Conservation (phyloP, 768 basidiomycete genomes). For the Multifurca ochricompacta region DNA sequence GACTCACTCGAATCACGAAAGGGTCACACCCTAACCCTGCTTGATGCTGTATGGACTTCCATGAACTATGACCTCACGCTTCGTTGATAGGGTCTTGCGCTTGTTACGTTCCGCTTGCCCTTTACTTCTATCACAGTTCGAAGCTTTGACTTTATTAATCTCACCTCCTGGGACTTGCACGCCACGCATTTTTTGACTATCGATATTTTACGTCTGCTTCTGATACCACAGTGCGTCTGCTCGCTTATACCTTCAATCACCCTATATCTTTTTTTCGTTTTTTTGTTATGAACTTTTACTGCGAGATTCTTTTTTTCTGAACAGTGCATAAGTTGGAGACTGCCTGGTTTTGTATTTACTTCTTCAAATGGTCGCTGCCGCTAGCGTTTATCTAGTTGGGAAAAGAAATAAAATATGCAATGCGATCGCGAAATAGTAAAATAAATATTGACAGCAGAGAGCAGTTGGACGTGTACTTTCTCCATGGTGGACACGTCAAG, state of each 20-base stretch:
- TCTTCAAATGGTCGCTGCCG: neutral
- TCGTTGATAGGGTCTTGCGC: conserved; percentile 1
- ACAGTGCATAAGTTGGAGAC: conserved; percentile 3
- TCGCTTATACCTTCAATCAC: conserved; percentile 10
- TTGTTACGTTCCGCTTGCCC: neutral
- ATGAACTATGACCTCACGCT: conserved; percentile 9
- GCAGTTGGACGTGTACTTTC: too few relatives aligned
- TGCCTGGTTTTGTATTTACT: neutral
- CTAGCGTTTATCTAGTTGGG: neutral
- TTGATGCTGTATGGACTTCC: conserved; percentile 12
- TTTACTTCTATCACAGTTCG: neutral
- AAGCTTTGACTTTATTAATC: neutral
- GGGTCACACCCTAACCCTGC: conserved; percentile 4
- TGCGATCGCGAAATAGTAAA: neutral
- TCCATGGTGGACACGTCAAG: too few relatives aligned
- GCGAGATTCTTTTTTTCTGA: neutral
- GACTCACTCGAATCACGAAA: conserved; percentile 6
- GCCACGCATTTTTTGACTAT: neutral
- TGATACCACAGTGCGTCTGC: conserved; percentile 10
- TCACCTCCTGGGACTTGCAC: neutral
- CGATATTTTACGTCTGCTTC: conserved; percentile 3
- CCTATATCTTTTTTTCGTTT: conserved; percentile 1
- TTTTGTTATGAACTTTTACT: neutral
- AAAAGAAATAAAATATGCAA: neutral
- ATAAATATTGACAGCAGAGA: neutral